Evolutionary conservation across 2,329 filamentous ascomycete genomes (phyloP).

Genomic region (Sarocladiaceae sp.): DNA sequence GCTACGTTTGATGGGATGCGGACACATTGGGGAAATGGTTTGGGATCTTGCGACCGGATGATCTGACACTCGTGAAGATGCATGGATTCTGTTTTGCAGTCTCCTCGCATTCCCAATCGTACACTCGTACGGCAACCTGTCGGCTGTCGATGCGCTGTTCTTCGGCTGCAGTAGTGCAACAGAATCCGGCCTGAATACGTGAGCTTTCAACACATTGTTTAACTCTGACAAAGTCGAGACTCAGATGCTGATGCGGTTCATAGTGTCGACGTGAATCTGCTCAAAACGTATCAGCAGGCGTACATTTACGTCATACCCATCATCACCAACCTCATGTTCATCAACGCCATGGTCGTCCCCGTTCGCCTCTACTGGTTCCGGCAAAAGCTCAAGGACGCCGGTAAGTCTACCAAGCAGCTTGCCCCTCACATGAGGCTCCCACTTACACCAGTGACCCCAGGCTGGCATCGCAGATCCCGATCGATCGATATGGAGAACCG

Average conservation of each 20-base stretch:
- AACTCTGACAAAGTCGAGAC: neutral
- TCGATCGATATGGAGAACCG: too few species aligned
- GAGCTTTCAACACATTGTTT: conserved; percentile 13
- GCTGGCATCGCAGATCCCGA: neutral
- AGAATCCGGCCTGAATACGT: conserved; percentile 46
- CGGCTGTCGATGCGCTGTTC: conserved; percentile 41
- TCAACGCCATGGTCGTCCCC: conserved; percentile 43
- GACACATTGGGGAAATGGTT: too few species aligned
- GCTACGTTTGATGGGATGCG: too few species aligned
- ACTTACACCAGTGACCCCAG: neutral
- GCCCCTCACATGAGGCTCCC: neutral
- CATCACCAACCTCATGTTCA: conserved; percentile 39
- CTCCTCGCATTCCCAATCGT: conserved; percentile 10
- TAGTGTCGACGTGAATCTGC: conserved; percentile 42
- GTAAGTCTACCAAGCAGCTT: conserved; percentile 16
- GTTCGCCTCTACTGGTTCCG: conserved; percentile 43
- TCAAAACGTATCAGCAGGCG: conserved; percentile 45
- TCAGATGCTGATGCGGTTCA: too few species aligned
- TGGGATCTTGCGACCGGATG: neutral
- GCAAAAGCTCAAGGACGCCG: conserved; percentile 34
- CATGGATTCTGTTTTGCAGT: conserved; percentile 11
- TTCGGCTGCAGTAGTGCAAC: conserved; percentile 43
- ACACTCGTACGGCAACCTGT: conserved; percentile 9
- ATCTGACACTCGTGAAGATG: conserved; percentile 6
- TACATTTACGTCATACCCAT: conserved; percentile 44